Evolutionary conservation across 345 rosid species (phyloP).

Genomic region (Capsella bursapastoris): DNA sequence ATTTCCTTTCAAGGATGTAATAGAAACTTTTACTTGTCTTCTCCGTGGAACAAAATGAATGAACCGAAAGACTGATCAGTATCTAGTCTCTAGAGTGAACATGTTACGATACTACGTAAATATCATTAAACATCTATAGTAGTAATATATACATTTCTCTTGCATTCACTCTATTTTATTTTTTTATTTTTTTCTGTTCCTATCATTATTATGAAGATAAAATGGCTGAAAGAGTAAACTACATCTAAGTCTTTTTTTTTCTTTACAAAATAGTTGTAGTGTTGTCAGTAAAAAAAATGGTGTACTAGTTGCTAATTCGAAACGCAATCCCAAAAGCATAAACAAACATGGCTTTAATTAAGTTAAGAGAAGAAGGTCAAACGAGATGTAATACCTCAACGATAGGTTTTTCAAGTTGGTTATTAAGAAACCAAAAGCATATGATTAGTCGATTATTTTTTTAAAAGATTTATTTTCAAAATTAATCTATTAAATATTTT

Average conservation of each 20-base stretch:
- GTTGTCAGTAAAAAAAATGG: background rate
- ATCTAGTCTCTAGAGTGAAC: background rate
- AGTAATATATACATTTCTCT: background rate
- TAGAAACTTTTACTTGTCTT: background rate
- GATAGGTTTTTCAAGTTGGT: conserved; percentile 34
- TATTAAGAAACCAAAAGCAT: conserved; percentile 39
- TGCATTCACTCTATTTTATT: background rate
- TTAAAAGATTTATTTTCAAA: conserved; percentile 11
- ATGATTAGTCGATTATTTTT: conserved; percentile 36
- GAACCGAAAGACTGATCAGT: background rate
- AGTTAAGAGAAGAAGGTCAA: conserved; percentile 40
- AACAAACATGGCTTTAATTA: conserved; percentile 33
- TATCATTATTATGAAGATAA: background rate
- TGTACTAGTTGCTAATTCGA: conserved; percentile 11
- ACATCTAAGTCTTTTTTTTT: background rate
- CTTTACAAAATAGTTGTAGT: background rate
- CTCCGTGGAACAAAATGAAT: background rate
- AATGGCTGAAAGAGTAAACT: conserved; percentile 4
- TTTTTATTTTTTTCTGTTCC: background rate
- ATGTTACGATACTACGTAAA: background rate
- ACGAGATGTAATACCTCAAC: conserved; percentile 24
- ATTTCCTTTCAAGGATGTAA: background rate
- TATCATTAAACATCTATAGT: background rate
- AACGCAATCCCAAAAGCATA: conserved; percentile 36
- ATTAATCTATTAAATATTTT: conserved; percentile 19